These are phyloP conservation scores for Lomentospora prolificans DNA, from an alignment of 2,329 filamentous ascomycete species.

Conservation along the genomic window DNA sequence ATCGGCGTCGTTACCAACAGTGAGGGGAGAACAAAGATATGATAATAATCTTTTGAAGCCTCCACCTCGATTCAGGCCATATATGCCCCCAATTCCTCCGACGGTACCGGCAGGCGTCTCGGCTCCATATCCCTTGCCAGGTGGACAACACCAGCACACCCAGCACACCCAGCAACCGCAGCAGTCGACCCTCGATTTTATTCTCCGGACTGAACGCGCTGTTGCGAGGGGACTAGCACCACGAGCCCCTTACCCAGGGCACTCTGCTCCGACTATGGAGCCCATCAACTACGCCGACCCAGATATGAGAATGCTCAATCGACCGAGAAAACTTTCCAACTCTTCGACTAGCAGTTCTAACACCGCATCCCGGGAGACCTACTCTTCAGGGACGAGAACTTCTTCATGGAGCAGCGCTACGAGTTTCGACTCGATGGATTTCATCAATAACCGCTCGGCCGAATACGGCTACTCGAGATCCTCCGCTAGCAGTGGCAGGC, in stretches of 20 bases:
- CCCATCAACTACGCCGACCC: slow-evolving; percentile 8
- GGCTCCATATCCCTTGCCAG: background rate
- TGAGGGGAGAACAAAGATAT: background rate
- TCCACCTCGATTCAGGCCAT: slow-evolving; percentile 4
- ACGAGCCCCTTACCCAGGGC: background rate
- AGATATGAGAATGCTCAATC: slow-evolving; percentile 19
- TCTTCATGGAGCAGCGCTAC: slow-evolving; percentile 25
- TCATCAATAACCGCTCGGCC: slow-evolving; percentile 15
- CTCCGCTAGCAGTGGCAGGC: slow-evolving; percentile 20
- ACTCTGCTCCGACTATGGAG: slow-evolving; percentile 4
- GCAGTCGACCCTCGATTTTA: slow-evolving; percentile 7
- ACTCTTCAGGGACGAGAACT: slow-evolving; percentile 16
- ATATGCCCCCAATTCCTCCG: background rate
- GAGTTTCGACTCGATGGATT: slow-evolving; percentile 30
- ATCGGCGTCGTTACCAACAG: background rate
- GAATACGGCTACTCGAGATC: slow-evolving; percentile 14
- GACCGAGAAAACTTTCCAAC: slow-evolving; percentile 26
- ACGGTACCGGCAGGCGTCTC: background rate
- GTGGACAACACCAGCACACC: background rate
- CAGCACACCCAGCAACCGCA: background rate
- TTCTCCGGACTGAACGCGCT: slow-evolving; percentile 5
- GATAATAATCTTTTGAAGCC: slow-evolving; percentile 7
- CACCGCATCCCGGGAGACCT: slow-evolving; percentile 20
- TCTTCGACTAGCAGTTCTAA: slow-evolving; percentile 17
- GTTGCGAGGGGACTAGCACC: slow-evolving; percentile 1